Evolutionary conservation across 441 rosid species (phyloP).

Genomic region (Brassica balearica): DNA sequence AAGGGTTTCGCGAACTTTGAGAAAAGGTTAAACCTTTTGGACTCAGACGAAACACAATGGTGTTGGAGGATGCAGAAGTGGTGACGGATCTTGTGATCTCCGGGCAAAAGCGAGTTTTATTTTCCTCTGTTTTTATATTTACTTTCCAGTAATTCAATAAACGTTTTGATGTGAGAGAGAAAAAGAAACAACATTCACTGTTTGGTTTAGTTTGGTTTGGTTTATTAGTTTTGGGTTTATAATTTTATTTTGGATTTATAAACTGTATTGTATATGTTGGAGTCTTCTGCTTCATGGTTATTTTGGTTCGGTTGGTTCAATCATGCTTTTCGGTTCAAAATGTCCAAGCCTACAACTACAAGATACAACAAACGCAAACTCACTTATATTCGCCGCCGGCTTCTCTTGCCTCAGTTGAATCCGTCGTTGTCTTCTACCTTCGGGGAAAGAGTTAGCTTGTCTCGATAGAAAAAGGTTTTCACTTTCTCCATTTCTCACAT

Average conservation of each 20-base stretch:
- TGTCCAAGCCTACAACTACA: not conserved
- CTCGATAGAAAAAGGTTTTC: constrained; percentile 8
- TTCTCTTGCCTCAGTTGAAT: constrained; percentile 15
- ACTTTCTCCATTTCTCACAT: constrained; percentile 9
- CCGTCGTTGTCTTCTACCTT: constrained; percentile 18
- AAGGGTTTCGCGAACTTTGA: constrained; percentile 29
- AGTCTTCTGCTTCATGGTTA: too few species aligned
- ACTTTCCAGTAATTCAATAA: constrained; percentile 10
- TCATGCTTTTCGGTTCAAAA: not conserved
- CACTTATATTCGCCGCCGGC: constrained; percentile 33
- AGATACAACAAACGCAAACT: constrained; percentile 5
- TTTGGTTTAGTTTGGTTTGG: too few species aligned
- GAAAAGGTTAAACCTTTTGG: constrained; percentile 34
- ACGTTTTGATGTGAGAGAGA: not conserved
- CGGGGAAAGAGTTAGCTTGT: not conserved
- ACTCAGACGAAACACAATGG: not conserved
- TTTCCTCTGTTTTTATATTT: constrained; percentile 1
- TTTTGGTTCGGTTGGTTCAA: not conserved
- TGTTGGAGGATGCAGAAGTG: constrained; percentile 23
- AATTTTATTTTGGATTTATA: too few species aligned
- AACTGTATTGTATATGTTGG: too few species aligned
- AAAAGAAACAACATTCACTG: too few species aligned
- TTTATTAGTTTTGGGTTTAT: too few species aligned
- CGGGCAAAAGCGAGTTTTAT: constrained; percentile 19
- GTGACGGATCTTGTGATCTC: constrained; percentile 42